These are phyloP conservation scores for Picochlorum sp. DNA, from an alignment of 139 green algal species.

Conservation along the genomic window DNA sequence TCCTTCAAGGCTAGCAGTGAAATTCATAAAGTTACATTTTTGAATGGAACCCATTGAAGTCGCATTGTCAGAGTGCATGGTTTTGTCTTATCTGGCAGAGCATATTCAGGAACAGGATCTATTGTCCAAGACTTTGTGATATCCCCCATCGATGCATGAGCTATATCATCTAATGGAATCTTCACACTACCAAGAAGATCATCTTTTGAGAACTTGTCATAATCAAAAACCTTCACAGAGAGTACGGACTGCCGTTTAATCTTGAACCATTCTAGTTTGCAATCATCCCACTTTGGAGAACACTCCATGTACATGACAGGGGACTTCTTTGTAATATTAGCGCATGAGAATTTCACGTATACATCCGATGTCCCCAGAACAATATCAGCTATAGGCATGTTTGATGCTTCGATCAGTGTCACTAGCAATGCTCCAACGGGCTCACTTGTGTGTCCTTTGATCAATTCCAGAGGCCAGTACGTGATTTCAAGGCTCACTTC, in stretches of 20 bases:
- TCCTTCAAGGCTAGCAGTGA: too few species aligned
- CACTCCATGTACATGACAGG: not conserved
- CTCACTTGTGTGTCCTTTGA: conserved; percentile 21
- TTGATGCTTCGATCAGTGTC: conserved; percentile 12
- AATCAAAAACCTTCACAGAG: conserved; percentile 32
- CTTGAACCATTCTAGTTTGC: conserved; percentile 44
- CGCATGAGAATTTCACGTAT: conserved; percentile 34
- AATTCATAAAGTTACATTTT: not conserved
- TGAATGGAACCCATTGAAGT: conserved; percentile 36
- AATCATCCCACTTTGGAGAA: conserved; percentile 15
- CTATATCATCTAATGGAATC: conserved; percentile 30
- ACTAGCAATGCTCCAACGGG: conserved; percentile 20
- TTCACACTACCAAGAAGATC: conserved; percentile 25
- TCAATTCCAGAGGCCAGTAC: conserved; percentile 38
- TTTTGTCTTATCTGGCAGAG: not conserved
- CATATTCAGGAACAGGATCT: conserved; percentile 5
- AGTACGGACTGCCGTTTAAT: conserved; percentile 25
- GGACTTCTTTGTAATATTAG: conserved; percentile 1
- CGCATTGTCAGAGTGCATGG: conserved; percentile 19
- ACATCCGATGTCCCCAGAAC: conserved; percentile 31
- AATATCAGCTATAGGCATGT: conserved; percentile 29
- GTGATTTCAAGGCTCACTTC: conserved; percentile 30
- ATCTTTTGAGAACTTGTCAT: conserved; percentile 23
- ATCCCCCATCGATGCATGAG: conserved; percentile 17
- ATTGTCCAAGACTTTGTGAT: conserved; percentile 23